A percentile compares a stretch with the other conserved stretches of the same genome.
Evolutionary conservation across 2,329 filamentous ascomycete species (phyloP).

Genomic region (Dryadomyces quercivorus): DNA sequence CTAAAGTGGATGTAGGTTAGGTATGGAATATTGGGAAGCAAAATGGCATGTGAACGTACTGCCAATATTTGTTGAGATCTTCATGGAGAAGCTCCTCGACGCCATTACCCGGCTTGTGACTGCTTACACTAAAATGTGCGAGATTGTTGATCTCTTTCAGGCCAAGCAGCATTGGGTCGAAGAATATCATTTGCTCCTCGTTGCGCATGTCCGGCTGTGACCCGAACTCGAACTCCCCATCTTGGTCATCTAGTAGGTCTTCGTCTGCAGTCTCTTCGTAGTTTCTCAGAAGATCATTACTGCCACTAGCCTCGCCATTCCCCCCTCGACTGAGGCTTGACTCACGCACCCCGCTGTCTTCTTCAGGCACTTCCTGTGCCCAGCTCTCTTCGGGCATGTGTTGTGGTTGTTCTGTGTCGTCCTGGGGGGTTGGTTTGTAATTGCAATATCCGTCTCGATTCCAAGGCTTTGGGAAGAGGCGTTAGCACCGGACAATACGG

Average conservation of each 20-base stretch:
- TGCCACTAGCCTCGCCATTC: conserved; percentile 10
- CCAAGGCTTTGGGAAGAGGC: not conserved
- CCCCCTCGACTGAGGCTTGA: not conserved
- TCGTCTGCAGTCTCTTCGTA: conserved; percentile 9
- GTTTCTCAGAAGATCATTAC: conserved; percentile 11
- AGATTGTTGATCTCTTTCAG: conserved; percentile 79
- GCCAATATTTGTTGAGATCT: conserved; percentile 65
- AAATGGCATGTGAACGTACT: conserved; percentile 35
- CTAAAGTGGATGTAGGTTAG: conserved; percentile 22
- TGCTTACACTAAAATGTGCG: conserved; percentile 72
- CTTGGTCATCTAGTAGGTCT: conserved; percentile 4
- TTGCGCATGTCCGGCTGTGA: conserved; percentile 2
- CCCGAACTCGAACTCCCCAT: conserved; percentile 6
- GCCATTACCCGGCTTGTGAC: conserved; percentile 68
- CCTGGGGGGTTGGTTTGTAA: not conserved
- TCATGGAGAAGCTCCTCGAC: conserved; percentile 65
- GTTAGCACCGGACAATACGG: not conserved
- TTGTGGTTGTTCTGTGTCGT: not conserved
- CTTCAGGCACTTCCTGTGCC: not conserved
- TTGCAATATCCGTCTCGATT: not conserved
- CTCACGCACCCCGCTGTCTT: not conserved
- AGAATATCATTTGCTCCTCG: conserved; percentile 16
- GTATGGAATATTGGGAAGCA: not conserved
- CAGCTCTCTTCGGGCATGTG: not conserved
- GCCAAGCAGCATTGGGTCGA: conserved; percentile 42